Conservation (phyloP, 2,329 filamentous ascomycete species). For the Pseudopyrenochaeta lycopersici region DNA sequence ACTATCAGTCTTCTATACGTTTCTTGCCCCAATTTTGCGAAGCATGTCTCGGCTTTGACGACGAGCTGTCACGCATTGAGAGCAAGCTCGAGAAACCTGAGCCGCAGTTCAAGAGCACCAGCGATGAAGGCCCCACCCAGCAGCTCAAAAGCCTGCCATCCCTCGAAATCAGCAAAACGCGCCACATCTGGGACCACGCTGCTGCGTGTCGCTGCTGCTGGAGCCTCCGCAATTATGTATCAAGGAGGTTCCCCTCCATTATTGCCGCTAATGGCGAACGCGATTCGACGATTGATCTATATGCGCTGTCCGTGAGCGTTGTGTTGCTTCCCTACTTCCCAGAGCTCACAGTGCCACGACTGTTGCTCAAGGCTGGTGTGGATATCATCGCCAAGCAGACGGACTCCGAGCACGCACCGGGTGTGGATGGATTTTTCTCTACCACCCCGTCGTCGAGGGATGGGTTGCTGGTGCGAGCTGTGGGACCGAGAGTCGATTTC, state of each 20-base stretch:
- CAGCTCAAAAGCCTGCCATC: slow-evolving; percentile 3
- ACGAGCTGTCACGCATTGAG: slow-evolving; percentile 11
- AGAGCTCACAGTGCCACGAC: slow-evolving; percentile 1
- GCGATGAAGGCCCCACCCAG: neutral
- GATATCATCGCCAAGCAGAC: neutral
- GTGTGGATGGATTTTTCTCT: slow-evolving; percentile 3
- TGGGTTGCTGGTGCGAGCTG: slow-evolving; percentile 4
- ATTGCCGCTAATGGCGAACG: neutral
- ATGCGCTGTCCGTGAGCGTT: slow-evolving; percentile 1
- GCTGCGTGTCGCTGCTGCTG: slow-evolving; percentile 6
- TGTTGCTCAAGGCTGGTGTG: slow-evolving; percentile 1
- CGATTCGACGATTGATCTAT: neutral
- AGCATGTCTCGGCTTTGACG: slow-evolving; percentile 9
- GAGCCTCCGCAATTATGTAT: slow-evolving; percentile 8
- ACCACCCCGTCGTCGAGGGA: slow-evolving; percentile 11
- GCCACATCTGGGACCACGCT: slow-evolving; percentile 11
- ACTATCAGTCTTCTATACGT: neutral
- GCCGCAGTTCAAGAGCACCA: slow-evolving; percentile 6
- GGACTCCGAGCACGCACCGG: neutral
- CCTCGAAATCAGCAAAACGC: slow-evolving; percentile 8
- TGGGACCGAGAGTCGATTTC: slow-evolving; percentile 9
- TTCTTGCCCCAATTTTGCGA: slow-evolving; percentile 7
- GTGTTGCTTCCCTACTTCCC: slow-evolving; percentile 1
- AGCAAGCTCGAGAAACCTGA: slow-evolving; percentile 6
- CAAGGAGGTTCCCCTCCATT: slow-evolving; percentile 2